Percentiles rank a stretch among this genome's conserved stretches.
phyloP scores from a whole-genome alignment of 352 stramenopile genomes.

The Thalassiosira sp. region DNA sequence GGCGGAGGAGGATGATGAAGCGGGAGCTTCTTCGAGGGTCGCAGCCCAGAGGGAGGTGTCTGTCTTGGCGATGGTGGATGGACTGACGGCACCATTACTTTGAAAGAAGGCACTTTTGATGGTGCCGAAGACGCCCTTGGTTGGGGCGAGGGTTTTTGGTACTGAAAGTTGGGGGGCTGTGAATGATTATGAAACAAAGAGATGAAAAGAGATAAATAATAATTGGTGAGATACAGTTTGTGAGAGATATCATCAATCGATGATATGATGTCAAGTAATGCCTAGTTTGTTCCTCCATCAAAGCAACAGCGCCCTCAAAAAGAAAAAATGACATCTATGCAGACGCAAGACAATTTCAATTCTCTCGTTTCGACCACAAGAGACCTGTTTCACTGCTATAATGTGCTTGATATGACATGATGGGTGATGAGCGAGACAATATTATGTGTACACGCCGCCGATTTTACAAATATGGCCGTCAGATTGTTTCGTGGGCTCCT shows the following conservation, averaged over 20 bases:
- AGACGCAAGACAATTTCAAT: too few species aligned
- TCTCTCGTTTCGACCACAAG: too few species aligned
- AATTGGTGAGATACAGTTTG: slow-evolving; percentile 12
- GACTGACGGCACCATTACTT: slow-evolving; percentile 13
- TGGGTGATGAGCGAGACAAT: too few species aligned
- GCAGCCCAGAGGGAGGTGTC: slow-evolving; percentile 52
- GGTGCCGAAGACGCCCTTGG: slow-evolving; percentile 32
- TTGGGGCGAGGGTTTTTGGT: slow-evolving; percentile 14
- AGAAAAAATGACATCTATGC: too few species aligned
- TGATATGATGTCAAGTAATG: neutral
- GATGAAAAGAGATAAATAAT: neutral
- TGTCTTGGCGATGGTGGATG: slow-evolving; percentile 25
- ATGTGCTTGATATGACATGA: too few species aligned
- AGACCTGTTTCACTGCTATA: too few species aligned
- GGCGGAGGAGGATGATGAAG: slow-evolving; percentile 21
- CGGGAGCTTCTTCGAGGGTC: slow-evolving; percentile 56
- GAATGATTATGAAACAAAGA: neutral
- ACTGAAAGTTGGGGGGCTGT: slow-evolving; percentile 42
- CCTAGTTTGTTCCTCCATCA: too few species aligned
- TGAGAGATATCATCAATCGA: too few species aligned
- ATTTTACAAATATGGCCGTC: too few species aligned
- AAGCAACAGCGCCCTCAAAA: neutral
- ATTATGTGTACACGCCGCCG: too few species aligned
- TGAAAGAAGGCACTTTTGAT: slow-evolving; percentile 56
- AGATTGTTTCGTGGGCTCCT: too few species aligned